phyloP scores from a whole-genome alignment of 2,329 filamentous ascomycete genomes.

The Phaeophleospora eucalypticola region DNA sequence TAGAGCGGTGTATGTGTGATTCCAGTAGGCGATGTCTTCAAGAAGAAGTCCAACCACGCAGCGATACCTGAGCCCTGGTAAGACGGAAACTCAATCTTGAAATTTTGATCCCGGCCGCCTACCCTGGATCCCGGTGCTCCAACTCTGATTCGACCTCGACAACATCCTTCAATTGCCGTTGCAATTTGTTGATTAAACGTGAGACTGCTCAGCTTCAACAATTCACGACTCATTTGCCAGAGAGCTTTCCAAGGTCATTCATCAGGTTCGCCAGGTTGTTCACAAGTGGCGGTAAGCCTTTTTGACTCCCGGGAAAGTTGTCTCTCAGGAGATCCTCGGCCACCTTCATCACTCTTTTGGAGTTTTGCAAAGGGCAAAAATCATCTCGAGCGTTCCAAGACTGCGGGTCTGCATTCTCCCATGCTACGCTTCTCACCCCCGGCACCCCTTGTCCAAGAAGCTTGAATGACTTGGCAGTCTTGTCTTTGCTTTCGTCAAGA shows the following conservation, averaged over 20 bases:
- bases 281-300: constrained; percentile 53
- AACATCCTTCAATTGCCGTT: background rate
- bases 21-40: too few relatives aligned
- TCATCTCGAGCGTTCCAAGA: background rate
- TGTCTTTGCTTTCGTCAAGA: constrained; percentile 53
- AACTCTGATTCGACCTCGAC: background rate
- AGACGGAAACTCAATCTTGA: background rate
- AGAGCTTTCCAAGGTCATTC: constrained; percentile 45
- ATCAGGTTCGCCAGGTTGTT: constrained; percentile 62
- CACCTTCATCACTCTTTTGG: constrained; percentile 55
- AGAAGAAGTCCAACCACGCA: background rate
- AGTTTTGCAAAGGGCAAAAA: constrained; percentile 47
- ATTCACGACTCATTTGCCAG: constrained; percentile 14
- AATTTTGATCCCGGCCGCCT: background rate
- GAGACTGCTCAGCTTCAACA: too few relatives aligned
- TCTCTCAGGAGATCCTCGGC: constrained; percentile 53
- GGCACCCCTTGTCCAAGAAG: constrained; percentile 53
- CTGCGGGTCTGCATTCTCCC: background rate
- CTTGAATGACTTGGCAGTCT: constrained; percentile 55
- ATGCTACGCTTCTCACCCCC: constrained; percentile 19
- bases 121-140: background rate
- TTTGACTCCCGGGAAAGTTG: constrained; percentile 37
- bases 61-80: background rate
- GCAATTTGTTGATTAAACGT: too few relatives aligned
- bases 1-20: background rate